Percentiles rank a stretch among this genome's conserved stretches.
These are phyloP conservation scores for Lichtheimia hyalospora DNA, from an alignment of 371 early-diverging fungal genomes.

Conservation along the genomic window DNA sequence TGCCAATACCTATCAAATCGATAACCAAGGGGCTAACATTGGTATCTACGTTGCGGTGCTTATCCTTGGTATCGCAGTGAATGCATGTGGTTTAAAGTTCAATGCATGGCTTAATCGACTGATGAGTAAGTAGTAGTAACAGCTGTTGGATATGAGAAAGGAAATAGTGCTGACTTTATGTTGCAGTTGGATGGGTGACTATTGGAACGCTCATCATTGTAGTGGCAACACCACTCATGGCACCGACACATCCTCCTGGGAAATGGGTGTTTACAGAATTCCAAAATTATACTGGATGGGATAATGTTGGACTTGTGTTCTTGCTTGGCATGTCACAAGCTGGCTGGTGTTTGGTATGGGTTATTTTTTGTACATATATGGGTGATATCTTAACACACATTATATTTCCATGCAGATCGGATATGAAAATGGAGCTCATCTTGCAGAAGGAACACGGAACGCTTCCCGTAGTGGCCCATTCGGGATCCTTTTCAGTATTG, in stretches of 20 bases:
- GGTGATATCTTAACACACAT: neutral
- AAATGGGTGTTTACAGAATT: slow-evolving; percentile 43
- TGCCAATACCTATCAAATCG: slow-evolving; percentile 3
- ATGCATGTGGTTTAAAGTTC: slow-evolving; percentile 28
- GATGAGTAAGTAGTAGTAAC: slow-evolving; percentile 3
- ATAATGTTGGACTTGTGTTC: slow-evolving; percentile 29
- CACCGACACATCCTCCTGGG: slow-evolving; percentile 29
- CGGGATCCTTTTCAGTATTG: slow-evolving; percentile 34
- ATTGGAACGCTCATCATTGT: slow-evolving; percentile 37
- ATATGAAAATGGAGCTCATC: slow-evolving; percentile 20
- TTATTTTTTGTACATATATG: neutral
- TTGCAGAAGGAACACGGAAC: slow-evolving; percentile 37
- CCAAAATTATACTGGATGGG: slow-evolving; percentile 33
- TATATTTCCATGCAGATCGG: neutral
- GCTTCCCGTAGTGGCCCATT: slow-evolving; percentile 34
- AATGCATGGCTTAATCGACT: slow-evolving; percentile 29
- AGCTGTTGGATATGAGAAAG: too few species aligned
- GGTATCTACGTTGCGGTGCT: slow-evolving; percentile 31
- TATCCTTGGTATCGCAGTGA: slow-evolving; percentile 17
- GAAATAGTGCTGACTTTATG: too few species aligned
- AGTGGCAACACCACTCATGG: slow-evolving; percentile 30
- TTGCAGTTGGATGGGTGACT: slow-evolving; percentile 23
- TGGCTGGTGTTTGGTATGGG: slow-evolving; percentile 20
- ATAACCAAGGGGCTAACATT: slow-evolving; percentile 29
- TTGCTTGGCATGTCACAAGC: slow-evolving; percentile 36